Evolutionary conservation across 345 rosid species (phyloP), one percentile per base, ranked within the genome.

Genomic region (Erodium maritimum): DNA sequence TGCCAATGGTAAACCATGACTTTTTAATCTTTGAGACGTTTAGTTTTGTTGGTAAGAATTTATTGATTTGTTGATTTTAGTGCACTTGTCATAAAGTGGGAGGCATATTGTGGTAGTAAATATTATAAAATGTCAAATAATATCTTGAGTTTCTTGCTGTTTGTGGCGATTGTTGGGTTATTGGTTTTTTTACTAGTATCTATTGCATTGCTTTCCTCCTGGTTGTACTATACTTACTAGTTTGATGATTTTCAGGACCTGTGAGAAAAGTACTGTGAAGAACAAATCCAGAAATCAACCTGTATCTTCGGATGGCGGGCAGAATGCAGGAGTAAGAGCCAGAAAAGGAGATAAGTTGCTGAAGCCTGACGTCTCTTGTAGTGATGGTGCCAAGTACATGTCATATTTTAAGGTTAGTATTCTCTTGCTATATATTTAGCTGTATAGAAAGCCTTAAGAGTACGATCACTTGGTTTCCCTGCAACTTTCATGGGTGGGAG

Each of bases 321-420:
- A 14, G 57, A 65, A 66, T 56, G 55, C 50, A 57, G 80, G 61
- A 19, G 62, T 64, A 60, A 82, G 61, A 67, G 52, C 62, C 25
- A 69, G 59, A 61, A 79, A 73, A 59, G 84, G 77, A 50, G 85
- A 78, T 34, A 80, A 58, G 74, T 55, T 81, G 65, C 81, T 61
- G 50, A 80, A 66, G 72, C 77, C 59, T 67, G 78, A 79, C 64
- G 64, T 80, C 63, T 66, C 72, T 62, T 82, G 63, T 58, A 75
- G 68, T 60, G 96, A 93, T 73, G 95, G 96, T 70, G 75, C 82
- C 66, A 71, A 82, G 58, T 93, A 93, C 64, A 93, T 93, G 99
- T 87, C 99, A 58, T 89, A 72, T 77, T 66, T 90, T 50, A 93
- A 93, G 96, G 99, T 89, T 53, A 21, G 83, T 50, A 17, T 20